Evolutionary conservation across 2,329 filamentous ascomycete genomes (phyloP).

Genomic region (Pyrenochaeta sp.): DNA sequence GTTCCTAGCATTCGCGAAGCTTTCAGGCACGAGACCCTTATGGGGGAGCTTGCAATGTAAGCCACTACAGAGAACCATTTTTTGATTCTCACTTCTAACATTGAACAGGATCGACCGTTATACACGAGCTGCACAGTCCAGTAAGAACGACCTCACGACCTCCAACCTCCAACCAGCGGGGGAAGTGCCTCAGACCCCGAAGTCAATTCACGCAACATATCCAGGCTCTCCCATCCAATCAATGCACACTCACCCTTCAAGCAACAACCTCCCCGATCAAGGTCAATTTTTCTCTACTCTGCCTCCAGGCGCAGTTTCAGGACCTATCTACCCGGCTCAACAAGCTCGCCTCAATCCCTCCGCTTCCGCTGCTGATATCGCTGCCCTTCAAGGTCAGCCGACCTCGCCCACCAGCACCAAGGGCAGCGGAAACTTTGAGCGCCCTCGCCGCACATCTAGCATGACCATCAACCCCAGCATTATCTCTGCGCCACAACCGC

Average conservation of each 20-base stretch:
- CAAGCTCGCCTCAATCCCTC: conserved; percentile 47
- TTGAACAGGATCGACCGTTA: conserved; percentile 51
- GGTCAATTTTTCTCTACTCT: conserved; percentile 36
- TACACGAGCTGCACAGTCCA: conserved; percentile 48
- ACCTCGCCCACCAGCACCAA: conserved; percentile 35
- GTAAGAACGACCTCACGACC: conserved; percentile 40
- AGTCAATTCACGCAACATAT: conserved; percentile 40
- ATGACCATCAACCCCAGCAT: conserved; percentile 38
- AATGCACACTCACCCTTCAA: conserved; percentile 52
- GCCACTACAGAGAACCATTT: conserved; percentile 39
- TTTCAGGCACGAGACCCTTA: conserved; percentile 85
- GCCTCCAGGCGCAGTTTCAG: conserved; percentile 40
- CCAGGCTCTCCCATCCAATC: conserved; percentile 52
- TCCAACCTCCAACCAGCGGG: conserved; percentile 44
- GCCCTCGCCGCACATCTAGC: conserved; percentile 39
- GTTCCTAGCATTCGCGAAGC: conserved; percentile 92
- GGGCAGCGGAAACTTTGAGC: conserved; percentile 27
- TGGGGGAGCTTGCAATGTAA: conserved; percentile 86
- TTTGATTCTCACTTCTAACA: conserved; percentile 5
- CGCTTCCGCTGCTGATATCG: conserved; percentile 27
- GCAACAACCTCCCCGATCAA: conserved; percentile 47
- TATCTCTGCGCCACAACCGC: conserved; percentile 30
- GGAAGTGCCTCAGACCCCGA: conserved; percentile 38
- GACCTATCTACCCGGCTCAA: conserved; percentile 40
- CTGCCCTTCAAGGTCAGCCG: conserved; percentile 27